Evolutionary conservation across 192 early-diverging fungal genomes (phyloP).

Genomic region (Geranomyces michiganensis): DNA sequence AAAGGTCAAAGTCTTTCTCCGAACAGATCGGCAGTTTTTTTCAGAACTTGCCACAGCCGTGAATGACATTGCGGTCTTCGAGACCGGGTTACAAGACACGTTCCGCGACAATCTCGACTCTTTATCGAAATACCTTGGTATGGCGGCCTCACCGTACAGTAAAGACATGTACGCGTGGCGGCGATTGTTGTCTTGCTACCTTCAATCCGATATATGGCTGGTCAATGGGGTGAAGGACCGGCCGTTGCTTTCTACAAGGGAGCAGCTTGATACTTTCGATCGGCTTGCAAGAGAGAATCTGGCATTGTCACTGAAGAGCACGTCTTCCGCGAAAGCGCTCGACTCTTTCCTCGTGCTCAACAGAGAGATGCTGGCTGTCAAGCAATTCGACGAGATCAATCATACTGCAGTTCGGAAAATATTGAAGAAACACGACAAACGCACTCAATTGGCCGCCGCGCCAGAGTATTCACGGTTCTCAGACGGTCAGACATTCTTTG

Average conservation of each 20-base stretch:
- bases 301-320: conserved; percentile 2
- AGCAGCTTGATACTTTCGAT: conserved; percentile 66
- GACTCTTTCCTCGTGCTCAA: conserved; percentile 67
- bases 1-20: conserved; percentile 22
- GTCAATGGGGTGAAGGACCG: conserved; percentile 64
- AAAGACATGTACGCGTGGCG: conserved; percentile 77
- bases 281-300: conserved; percentile 16
- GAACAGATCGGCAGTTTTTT: conserved; percentile 32
- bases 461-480: conserved; percentile 56
- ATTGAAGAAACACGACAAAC: conserved; percentile 89
- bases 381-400: conserved; percentile 76
- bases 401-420: conserved; percentile 80
- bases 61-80: conserved; percentile 49
- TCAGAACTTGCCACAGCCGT: conserved; percentile 21
- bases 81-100: conserved; percentile 51
- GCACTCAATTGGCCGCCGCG: conserved; percentile 65
- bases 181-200: conserved; percentile 70
- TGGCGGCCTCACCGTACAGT: conserved; percentile 70
- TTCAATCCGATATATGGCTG: conserved; percentile 72
- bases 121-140: conserved; percentile 55
- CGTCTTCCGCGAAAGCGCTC: conserved; percentile 44
- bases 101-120: conserved; percentile 59
- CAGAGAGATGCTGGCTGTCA: conserved; percentile 66
- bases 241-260: conserved; percentile 53
- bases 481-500: conserved; percentile 53